Evolutionary conservation across 768 basidiomycete genomes (phyloP), one percentile per base, ranked within the genome.

Genomic region (Tulasnella sp.): DNA sequence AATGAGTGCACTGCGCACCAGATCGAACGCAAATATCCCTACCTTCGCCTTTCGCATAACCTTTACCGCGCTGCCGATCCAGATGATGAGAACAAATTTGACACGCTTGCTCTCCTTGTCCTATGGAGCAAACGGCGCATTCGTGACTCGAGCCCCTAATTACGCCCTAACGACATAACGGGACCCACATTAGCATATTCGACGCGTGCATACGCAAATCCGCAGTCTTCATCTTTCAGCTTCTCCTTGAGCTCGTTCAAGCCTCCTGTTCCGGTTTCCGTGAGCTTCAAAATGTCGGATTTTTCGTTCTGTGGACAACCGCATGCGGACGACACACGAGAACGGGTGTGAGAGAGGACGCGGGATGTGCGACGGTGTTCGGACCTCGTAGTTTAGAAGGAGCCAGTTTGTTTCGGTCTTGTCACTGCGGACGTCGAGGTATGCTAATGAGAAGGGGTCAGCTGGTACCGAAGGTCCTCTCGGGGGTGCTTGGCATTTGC

Each of bases 331-430:
- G 37, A 29, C 41, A 19, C 25, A 58, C 25, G 35, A 17, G 40
- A 17, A 21, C 37, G 15, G 9, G 12, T 14, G 11, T 50, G 9
- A 8, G 29, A 29, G 19, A 12, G 11, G 52, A 11, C n/a, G 41
- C 36, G 17, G 17, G 36, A 11, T 9, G 36, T n/a, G 9, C 36
- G 36, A 17, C 17, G 36, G 36, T 46, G 12, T 11, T n/a, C 75
- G 66, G 62, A 81, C 83, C 74, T 85, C 83, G 69, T 97, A 98
- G 68, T 94, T 87, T 58, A 96, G 71, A 57, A 97, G 74, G 42
- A 93, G 67, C 91, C 91, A 97, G 68, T 86, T 96, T 31, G 81
- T 86, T 29, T 87, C 85, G 36, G 82, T 75, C 66, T 91, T 91
- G 75, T 88, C 82, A 61, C 74, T 76, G 62, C 92, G 83, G 54